Evolutionary conservation across 495 filamentous ascomycete species (phyloP), one percentile per base, ranked within the genome.

Genomic region (Aspergillus sclerotiicarbonarius): DNA sequence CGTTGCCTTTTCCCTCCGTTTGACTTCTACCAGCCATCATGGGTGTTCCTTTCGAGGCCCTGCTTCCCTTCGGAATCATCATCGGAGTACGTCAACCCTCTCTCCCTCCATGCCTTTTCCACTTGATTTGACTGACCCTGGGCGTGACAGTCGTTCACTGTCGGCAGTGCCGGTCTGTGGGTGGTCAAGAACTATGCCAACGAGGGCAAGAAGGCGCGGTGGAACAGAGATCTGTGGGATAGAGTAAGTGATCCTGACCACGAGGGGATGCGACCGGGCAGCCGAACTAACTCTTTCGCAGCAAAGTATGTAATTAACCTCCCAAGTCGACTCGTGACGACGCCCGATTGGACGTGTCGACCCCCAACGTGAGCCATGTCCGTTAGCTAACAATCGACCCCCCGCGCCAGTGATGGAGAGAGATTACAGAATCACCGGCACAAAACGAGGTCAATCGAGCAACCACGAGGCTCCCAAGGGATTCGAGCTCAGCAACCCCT

Each of bases 41-140:
- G 94, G 90, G 88, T 72, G 85, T 98, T 61, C 94, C 94, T 52
- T 98, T 98, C 79, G 94, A 98, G 82, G 87, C 92, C 58, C 78
- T 98, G 65, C 75, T 98, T 71, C 94, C 94, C 48, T 98, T 96
- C 78, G 94, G 82, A 64, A 92, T 97, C 81, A 90, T 95, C 76
- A 71, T 92, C 51, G 80, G 74, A 70, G 92, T 97, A 80, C 73
- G 91, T 80, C 56, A 58, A 44, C 58, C 60, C 53, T n/a, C 58
- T 51, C 54, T 59, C 6, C 51, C 30, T 54, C 62, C 45, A 25
- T 7, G 20, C 13, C 19, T 39, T 51, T 45, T 52, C 18, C 18
- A 55, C 52, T 30, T 33, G 51, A 31, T 55, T 55, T 48, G 20
- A 19, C 51, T 45, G 21, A 21, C 16, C 18, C 7, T 51, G 19